phyloP scores from a whole-genome alignment of 2,329 filamentous ascomycete genomes.

The Aureobasidium sp. region DNA sequence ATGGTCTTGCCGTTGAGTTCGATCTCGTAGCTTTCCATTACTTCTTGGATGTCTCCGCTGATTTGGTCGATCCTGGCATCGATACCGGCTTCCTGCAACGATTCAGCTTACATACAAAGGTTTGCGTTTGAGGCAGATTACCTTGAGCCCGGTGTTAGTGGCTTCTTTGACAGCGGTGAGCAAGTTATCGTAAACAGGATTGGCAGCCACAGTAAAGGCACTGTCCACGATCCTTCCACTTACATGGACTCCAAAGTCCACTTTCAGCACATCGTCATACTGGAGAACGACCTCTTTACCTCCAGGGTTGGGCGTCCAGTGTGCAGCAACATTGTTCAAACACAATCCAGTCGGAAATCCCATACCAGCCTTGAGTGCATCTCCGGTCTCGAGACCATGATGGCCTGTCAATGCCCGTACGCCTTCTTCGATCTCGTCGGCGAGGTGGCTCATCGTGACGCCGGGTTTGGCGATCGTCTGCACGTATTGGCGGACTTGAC shows the following conservation, averaged over 20 bases:
- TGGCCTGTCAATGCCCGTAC: slow-evolving; percentile 71
- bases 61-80: slow-evolving; percentile 84
- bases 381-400: slow-evolving; percentile 65
- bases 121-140: slow-evolving; percentile 22
- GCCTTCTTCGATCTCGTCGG: slow-evolving; percentile 77
- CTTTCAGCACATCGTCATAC: slow-evolving; percentile 62
- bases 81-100: slow-evolving; percentile 67
- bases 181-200: slow-evolving; percentile 60
- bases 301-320: slow-evolving; percentile 79
- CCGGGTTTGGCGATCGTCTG: slow-evolving; percentile 74
- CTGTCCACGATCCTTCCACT: slow-evolving; percentile 64
- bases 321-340: slow-evolving; percentile 76
- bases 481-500: slow-evolving; percentile 76
- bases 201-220: slow-evolving; percentile 60
- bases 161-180: slow-evolving; percentile 46
- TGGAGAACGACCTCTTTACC: slow-evolving; percentile 66
- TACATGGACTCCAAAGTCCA: slow-evolving; percentile 63
- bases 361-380: slow-evolving; percentile 70
- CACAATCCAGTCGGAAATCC: slow-evolving; percentile 80
- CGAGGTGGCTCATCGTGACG: slow-evolving; percentile 70
- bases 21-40: slow-evolving; percentile 88
- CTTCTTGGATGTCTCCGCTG: slow-evolving; percentile 74
- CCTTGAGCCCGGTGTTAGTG: slow-evolving; percentile 54
- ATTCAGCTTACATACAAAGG: neutral
- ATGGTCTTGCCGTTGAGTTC: slow-evolving; percentile 71